Conservation (phyloP, 805 yeast species). For the Pichia occidentalis region DNA sequence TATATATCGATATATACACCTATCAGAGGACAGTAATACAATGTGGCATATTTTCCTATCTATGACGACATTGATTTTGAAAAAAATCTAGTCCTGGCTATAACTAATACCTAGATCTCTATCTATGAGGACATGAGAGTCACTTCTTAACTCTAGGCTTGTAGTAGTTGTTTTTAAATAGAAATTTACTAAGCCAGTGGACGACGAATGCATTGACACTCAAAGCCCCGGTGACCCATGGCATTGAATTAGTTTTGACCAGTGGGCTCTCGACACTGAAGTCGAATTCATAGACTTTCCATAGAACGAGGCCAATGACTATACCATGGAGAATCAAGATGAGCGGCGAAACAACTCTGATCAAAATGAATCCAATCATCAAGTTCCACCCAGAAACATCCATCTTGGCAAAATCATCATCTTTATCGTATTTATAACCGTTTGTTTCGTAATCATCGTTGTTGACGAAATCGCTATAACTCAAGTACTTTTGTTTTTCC, state of each 20-base stretch:
- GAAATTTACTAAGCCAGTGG: conserved; percentile 23
- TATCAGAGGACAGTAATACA: too few species aligned
- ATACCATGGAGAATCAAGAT: conserved; percentile 23
- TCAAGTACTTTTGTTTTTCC: conserved; percentile 9
- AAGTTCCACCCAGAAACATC: conserved; percentile 22
- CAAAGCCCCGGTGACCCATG: conserved; percentile 19
- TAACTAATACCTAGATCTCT: too few species aligned
- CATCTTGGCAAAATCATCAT: conserved; percentile 13
- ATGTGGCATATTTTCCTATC: too few species aligned
- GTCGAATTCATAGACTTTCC: conserved; percentile 17
- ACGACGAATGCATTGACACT: conserved; percentile 20
- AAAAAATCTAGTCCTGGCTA: too few species aligned
- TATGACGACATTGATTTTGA: too few species aligned
- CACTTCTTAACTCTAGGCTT: conserved; percentile 15
- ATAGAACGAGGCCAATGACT: conserved; percentile 16
- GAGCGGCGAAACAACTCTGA: conserved; percentile 24
- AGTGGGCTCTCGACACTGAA: conserved; percentile 7
- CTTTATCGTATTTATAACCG: conserved; percentile 7
- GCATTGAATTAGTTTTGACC: conserved; percentile 14
- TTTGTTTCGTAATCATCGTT: conserved; percentile 7
- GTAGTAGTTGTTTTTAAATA: conserved; percentile 23
- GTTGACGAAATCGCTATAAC: conserved; percentile 8
- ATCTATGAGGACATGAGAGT: too few species aligned
- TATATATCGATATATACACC: too few species aligned
- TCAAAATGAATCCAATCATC: conserved; percentile 23